phyloP scores from a whole-genome alignment of 805 yeast species.

The Saccharomycopsis fibuligera region DNA sequence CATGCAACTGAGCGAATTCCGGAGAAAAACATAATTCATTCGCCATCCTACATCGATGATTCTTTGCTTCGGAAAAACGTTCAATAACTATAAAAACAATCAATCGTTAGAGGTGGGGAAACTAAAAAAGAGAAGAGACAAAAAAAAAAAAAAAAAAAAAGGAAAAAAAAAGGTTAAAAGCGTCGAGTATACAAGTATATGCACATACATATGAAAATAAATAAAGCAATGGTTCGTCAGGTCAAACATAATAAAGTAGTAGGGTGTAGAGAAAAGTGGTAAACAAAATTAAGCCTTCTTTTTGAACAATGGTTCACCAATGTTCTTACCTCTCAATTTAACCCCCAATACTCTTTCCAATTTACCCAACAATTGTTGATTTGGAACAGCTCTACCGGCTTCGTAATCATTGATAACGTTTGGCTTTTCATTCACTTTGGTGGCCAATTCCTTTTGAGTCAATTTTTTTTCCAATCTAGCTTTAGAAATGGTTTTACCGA shows the following conservation, averaged over 20 bases:
- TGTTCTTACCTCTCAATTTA: constrained; percentile 91
- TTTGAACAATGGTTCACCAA: constrained; percentile 78
- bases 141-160: too few relatives aligned
- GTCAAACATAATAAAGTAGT: not conserved
- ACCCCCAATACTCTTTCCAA: constrained; percentile 91
- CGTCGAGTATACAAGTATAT: too few relatives aligned
- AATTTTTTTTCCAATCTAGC: constrained; percentile 84
- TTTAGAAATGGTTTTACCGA: constrained; percentile 80
- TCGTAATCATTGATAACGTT: constrained; percentile 93
- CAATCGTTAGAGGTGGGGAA: too few relatives aligned
- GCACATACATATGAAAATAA: not conserved
- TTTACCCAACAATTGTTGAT: constrained; percentile 89
- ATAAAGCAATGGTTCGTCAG: not conserved
- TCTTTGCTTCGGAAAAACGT: too few relatives aligned
- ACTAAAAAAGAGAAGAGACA: too few relatives aligned
- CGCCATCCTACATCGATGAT: too few relatives aligned
- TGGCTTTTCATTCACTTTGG: constrained; percentile 93
- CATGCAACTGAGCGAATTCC: too few relatives aligned
- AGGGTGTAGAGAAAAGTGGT: too few relatives aligned
- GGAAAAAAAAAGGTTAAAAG: too few relatives aligned
- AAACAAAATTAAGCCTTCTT: constrained; percentile 37
- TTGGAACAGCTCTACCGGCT: constrained; percentile 93
- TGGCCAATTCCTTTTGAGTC: constrained; percentile 95
- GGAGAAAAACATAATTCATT: too few relatives aligned
- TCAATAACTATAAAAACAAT: too few relatives aligned